Evolutionary conservation across 768 basidiomycete species (phyloP), one percentile per base, ranked within the genome.

Genomic region (Russula compacta): DNA sequence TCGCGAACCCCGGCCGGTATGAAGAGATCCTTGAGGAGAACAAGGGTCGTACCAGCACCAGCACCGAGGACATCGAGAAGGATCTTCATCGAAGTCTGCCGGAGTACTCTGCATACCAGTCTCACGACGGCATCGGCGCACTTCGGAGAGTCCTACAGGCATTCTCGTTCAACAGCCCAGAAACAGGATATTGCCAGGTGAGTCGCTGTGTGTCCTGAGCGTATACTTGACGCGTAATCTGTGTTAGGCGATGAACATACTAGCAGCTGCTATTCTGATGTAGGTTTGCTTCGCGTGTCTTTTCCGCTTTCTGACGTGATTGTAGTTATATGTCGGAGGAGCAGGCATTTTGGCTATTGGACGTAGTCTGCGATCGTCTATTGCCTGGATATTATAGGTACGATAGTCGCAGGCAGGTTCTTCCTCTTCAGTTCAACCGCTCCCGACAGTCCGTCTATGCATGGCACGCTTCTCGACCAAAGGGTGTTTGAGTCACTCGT

Each of bases 51-150:
- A 86, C 83, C 21, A 92, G 80, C 53, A 89, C 89, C 9, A 92
- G 92, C 66, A 95, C 95, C 1, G 97, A 99, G 70, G 97, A 99
- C 71, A 99, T 99, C 46, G 97, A 98, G 77, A 99, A 99, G 72
- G 97, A 99, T 72, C 74, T 99, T 32, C 95, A 97, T 73, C 81
- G 97, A 39, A 94, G 92, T 76, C 75, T 99, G 58, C 97, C 97
- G 0, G 97, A 99, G 71, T 99, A 98, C 72, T 86, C 92, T 17
- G 97, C 93, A 2, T 99, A 97, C 71, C 97, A 99, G 70, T 82
- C 82, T 9, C 86, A 90, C 33, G 86, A 90, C 40, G 97, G 97
- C 1, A 92, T 98, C 59, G 75, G 72, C 48, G 85, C 90, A 14
- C 76, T 99, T 65, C 79, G 97, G 61, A 81, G 95, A 47, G 97